Percentiles rank a stretch among this genome's conserved stretches.
phyloP scores from a whole-genome alignment of 2,329 filamentous ascomycete genomes.

The Cladophialophora exuberans region DNA sequence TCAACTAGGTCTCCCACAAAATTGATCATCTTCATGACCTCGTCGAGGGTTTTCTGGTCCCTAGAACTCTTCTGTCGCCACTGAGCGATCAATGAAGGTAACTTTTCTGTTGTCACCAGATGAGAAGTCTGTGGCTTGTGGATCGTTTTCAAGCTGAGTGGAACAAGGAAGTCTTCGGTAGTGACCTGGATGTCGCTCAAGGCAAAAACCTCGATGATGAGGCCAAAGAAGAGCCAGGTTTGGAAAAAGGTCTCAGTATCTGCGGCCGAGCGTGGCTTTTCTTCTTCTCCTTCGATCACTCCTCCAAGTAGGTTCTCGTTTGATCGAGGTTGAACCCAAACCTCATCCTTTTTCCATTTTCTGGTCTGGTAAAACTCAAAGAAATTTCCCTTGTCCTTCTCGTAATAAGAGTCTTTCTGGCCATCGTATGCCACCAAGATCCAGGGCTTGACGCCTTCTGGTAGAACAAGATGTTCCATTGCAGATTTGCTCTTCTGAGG shows the following conservation, averaged over 20 bases:
- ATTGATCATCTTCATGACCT: not conserved
- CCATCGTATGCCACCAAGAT: not conserved
- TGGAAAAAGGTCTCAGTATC: not conserved
- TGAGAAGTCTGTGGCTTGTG: not conserved
- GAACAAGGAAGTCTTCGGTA: not conserved
- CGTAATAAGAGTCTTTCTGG: not conserved
- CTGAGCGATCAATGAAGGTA: not conserved
- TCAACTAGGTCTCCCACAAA: not conserved
- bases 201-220: not conserved
- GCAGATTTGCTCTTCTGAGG: not conserved
- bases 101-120: not conserved
- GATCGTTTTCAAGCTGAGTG: not conserved
- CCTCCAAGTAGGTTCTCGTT: not conserved
- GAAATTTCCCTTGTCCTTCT: not conserved
- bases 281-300: not conserved
- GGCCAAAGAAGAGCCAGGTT: constrained; percentile 1
- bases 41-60: not conserved
- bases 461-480: not conserved
- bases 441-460: not conserved
- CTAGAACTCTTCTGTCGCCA: not conserved
- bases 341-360: not conserved
- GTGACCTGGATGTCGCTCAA: not conserved
- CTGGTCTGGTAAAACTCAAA: not conserved
- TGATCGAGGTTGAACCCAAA: not conserved
- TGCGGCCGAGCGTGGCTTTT: not conserved